phyloP scores from a whole-genome alignment of 441 rosid genomes.

The Manihot esculenta region DNA sequence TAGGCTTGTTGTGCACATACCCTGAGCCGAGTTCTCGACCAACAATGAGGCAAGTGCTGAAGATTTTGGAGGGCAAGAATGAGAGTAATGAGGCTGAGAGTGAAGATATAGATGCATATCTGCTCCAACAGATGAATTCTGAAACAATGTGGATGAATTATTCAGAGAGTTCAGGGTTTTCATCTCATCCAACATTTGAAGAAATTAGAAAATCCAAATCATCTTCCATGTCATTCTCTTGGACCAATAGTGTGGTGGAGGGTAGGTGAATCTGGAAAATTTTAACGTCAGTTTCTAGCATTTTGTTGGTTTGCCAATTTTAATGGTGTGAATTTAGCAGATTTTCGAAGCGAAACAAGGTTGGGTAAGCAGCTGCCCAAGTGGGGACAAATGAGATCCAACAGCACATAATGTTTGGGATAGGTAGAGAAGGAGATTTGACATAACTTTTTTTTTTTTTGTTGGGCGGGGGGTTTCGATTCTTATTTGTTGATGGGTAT shows the following conservation, averaged over 20 bases:
- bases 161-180: constrained; percentile 32
- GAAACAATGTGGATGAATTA: constrained; percentile 43
- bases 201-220: constrained; percentile 37
- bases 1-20: constrained; percentile 67
- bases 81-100: constrained; percentile 43
- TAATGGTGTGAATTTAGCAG: constrained; percentile 15
- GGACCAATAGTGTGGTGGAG: constrained; percentile 44
- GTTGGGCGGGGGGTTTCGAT: background rate
- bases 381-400: constrained; percentile 13
- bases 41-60: constrained; percentile 72
- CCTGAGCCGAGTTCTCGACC: constrained; percentile 61
- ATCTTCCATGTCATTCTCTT: constrained; percentile 48
- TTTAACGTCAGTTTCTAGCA: background rate
- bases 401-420: constrained; percentile 14
- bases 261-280: constrained; percentile 46
- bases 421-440: background rate
- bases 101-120: constrained; percentile 56
- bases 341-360: constrained; percentile 1
- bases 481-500: background rate
- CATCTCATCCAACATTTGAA: constrained; percentile 53
- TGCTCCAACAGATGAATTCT: constrained; percentile 34
- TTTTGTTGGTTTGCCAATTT: constrained; percentile 7
- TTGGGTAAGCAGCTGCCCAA: background rate
- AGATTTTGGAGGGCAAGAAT: constrained; percentile 53
- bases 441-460: background rate